A percentile compares a stretch with the other conserved stretches of the same genome.
Evolutionary conservation across 2,329 filamentous ascomycete genomes (phyloP).

Genomic region (Fusarium heterosporum): DNA sequence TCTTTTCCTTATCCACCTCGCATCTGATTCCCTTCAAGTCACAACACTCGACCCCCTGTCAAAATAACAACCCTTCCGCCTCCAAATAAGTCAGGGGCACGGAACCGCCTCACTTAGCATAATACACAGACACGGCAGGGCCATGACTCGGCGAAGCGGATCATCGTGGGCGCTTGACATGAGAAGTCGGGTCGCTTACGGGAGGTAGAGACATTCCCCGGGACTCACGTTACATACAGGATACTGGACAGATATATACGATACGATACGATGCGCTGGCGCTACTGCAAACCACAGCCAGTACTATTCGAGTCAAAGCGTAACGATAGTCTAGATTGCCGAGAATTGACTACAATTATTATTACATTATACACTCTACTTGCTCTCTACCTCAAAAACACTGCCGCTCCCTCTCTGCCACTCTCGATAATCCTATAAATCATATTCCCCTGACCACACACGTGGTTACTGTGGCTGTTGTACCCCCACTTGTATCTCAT

Average conservation of each 20-base stretch:
- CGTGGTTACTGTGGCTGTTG: not conserved
- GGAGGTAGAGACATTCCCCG: not conserved
- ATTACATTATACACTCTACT: slow-evolving; percentile 7
- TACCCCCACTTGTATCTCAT: slow-evolving; percentile 16
- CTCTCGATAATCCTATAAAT: not conserved
- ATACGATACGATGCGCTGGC: not conserved
- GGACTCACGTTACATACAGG: not conserved
- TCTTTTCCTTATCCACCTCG: no score
- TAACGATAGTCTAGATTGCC: slow-evolving; percentile 25
- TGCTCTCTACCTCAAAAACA: slow-evolving; percentile 9
- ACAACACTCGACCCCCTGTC: no score
- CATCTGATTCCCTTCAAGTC: no score
- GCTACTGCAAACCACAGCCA: not conserved
- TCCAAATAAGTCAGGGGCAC: slow-evolving; percentile 5
- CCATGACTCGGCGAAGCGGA: slow-evolving; percentile 38
- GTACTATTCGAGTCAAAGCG: slow-evolving; percentile 26
- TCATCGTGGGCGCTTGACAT: slow-evolving; percentile 15
- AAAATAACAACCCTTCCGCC: not conserved
- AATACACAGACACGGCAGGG: slow-evolving; percentile 24
- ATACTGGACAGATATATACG: not conserved
- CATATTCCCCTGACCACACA: not conserved
- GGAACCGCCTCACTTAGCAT: slow-evolving; percentile 30
- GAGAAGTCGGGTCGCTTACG: not conserved
- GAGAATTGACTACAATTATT: slow-evolving; percentile 15
- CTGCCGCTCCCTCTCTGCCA: not conserved